Conservation (phyloP, 768 basidiomycete species). For the Xerocomus potaroensis region DNA sequence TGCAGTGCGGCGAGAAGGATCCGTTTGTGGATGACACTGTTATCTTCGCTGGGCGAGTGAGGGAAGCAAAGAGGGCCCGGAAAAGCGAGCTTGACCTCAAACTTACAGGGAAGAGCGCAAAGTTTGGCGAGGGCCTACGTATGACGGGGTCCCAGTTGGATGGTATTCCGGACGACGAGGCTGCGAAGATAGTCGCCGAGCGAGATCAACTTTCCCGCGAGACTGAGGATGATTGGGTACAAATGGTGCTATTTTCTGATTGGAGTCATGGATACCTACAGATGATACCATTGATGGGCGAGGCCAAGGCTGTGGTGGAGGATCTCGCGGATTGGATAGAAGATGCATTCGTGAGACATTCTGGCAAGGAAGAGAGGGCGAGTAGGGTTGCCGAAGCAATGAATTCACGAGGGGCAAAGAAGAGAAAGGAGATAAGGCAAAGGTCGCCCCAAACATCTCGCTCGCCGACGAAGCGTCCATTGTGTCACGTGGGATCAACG, state of each 20-base stretch:
- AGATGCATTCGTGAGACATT: constrained; percentile 54
- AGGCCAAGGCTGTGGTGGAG: constrained; percentile 72
- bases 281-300: constrained; percentile 84
- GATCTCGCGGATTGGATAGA: constrained; percentile 92
- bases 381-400: constrained; percentile 16
- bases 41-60: constrained; percentile 91
- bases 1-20: constrained; percentile 94
- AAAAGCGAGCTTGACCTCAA: constrained; percentile 66
- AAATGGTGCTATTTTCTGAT: constrained; percentile 87
- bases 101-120: constrained; percentile 57
- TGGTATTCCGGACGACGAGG: constrained; percentile 27
- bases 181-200: constrained; percentile 50
- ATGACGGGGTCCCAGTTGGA: constrained; percentile 47
- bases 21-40: constrained; percentile 98
- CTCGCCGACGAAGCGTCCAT: constrained; percentile 21
- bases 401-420: constrained; percentile 19
- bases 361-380: constrained; percentile 25
- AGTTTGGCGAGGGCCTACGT: constrained; percentile 57
- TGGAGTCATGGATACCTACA: constrained; percentile 98
- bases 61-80: constrained; percentile 88
- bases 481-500: background rate
- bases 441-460: constrained; percentile 20
- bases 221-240: constrained; percentile 92
- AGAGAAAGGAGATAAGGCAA: constrained; percentile 21
- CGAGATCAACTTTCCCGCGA: constrained; percentile 58